Evolutionary conservation across 2,329 filamentous ascomycete genomes (phyloP).

Genomic region (Cercospora citrullina): DNA sequence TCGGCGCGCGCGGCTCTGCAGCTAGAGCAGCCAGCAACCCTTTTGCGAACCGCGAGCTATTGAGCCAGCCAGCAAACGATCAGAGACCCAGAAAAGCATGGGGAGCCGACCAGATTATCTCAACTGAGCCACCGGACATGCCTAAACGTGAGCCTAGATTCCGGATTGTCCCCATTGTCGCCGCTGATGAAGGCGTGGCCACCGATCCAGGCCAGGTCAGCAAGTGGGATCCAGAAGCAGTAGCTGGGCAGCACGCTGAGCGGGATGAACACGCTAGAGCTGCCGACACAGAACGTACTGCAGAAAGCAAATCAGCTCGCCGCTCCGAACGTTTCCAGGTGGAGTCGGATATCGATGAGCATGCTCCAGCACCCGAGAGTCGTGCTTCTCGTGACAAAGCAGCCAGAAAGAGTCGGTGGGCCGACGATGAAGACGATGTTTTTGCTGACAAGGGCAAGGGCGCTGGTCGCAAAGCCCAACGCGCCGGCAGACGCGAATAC

Average conservation of each 20-base stretch:
- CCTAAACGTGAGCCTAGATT: conserved; percentile 6
- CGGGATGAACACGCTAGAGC: background rate
- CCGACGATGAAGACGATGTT: conserved; percentile 21
- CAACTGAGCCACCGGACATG: background rate
- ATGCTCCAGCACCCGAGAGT: conserved; percentile 1
- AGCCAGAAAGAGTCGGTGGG: conserved; percentile 22
- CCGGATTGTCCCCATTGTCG: background rate
- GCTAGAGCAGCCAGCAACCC: background rate
- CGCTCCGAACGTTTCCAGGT: conserved; percentile 1
- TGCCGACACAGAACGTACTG: background rate
- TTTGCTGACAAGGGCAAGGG: conserved; percentile 23
- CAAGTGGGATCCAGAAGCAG: background rate
- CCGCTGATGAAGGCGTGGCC: background rate
- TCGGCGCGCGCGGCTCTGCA: background rate
- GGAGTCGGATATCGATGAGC: conserved; percentile 7
- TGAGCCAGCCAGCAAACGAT: background rate
- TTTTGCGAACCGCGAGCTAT: conserved; percentile 3
- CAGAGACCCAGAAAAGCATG: background rate
- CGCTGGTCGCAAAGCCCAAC: conserved; percentile 19
- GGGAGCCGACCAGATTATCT: conserved; percentile 3
- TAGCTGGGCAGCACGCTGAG: background rate
- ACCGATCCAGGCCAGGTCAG: background rate
- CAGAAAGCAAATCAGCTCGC: background rate
- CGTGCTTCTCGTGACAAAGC: conserved; percentile 12
- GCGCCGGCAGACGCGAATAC: conserved; percentile 23